These are phyloP conservation scores for Aeschynomene evenia DNA, from an alignment of 306 rosid species.

Conservation along the genomic window DNA sequence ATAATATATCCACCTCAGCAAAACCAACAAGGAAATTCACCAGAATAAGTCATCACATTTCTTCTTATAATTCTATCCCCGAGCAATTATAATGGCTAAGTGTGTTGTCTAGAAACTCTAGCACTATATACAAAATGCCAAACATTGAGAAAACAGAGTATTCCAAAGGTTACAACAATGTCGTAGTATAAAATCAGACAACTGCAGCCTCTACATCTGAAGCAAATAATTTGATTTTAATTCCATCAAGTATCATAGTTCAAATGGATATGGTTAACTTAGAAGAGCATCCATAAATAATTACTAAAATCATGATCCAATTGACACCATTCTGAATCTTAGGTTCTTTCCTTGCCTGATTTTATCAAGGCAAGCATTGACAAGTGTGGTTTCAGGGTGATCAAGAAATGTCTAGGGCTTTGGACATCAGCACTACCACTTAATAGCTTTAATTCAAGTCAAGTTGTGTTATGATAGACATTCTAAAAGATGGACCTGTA, in stretches of 20 bases:
- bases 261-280: background rate
- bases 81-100: background rate
- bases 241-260: slow-evolving; percentile 15
- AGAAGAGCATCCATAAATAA: background rate
- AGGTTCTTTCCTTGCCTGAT: background rate
- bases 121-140: background rate
- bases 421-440: background rate
- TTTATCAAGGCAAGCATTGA: slow-evolving; percentile 12
- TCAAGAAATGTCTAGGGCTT: background rate
- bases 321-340: background rate
- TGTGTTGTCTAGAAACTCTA: slow-evolving; percentile 6
- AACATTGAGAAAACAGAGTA: background rate
- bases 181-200: background rate
- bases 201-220: background rate
- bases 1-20: background rate
- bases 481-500: background rate
- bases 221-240: background rate
- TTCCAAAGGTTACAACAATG: slow-evolving; percentile 8
- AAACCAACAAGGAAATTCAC: background rate
- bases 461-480: background rate
- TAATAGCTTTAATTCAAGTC: background rate
- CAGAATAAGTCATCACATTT: background rate
- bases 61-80: background rate
- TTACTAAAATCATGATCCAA: slow-evolving; percentile 7
- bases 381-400: slow-evolving; percentile 11